Evolutionary conservation across 805 yeast genomes (phyloP).

Genomic region (Wickerhamomyces silvicola): DNA sequence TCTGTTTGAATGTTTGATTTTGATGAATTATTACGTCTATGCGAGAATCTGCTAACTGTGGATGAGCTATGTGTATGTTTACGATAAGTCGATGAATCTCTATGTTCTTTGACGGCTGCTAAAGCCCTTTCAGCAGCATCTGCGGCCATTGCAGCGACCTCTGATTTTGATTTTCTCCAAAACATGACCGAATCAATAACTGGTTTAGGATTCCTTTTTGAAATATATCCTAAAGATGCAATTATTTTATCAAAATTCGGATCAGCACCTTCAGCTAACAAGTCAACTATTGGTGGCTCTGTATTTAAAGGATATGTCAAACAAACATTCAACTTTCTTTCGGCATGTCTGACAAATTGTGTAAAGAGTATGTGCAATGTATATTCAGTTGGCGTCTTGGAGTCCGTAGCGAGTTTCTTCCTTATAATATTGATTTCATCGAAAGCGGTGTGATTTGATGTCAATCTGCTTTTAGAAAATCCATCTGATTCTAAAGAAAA

Average conservation of each 20-base stretch:
- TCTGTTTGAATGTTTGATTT: conserved; percentile 42
- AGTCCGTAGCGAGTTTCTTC: conserved; percentile 41
- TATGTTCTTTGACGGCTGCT: conserved; percentile 25
- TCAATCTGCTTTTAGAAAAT: conserved; percentile 5
- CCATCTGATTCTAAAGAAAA: not conserved
- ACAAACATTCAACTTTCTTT: conserved; percentile 73
- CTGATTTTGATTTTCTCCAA: conserved; percentile 93
- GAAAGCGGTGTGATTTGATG: conserved; percentile 14
- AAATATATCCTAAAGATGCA: conserved; percentile 82
- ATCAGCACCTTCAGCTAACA: conserved; percentile 82
- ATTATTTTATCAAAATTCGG: conserved; percentile 81
- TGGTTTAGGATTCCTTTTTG: conserved; percentile 85
- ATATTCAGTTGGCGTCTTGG: conserved; percentile 77
- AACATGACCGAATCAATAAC: conserved; percentile 97
- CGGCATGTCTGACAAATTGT: conserved; percentile 92
- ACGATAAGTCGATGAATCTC: conserved; percentile 17
- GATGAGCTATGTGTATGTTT: conserved; percentile 26
- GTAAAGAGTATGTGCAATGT: conserved; percentile 92
- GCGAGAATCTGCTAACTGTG: conserved; percentile 30
- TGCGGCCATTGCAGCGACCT: conserved; percentile 63
- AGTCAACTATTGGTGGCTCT: conserved; percentile 75
- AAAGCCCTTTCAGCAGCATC: conserved; percentile 41
- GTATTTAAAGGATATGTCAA: conserved; percentile 53
- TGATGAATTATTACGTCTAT: conserved; percentile 45
- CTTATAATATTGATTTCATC: conserved; percentile 24